Base-by-base conservation (phyloP, 345 rosid species). In the Chamaenerion angustifolium region DNA sequence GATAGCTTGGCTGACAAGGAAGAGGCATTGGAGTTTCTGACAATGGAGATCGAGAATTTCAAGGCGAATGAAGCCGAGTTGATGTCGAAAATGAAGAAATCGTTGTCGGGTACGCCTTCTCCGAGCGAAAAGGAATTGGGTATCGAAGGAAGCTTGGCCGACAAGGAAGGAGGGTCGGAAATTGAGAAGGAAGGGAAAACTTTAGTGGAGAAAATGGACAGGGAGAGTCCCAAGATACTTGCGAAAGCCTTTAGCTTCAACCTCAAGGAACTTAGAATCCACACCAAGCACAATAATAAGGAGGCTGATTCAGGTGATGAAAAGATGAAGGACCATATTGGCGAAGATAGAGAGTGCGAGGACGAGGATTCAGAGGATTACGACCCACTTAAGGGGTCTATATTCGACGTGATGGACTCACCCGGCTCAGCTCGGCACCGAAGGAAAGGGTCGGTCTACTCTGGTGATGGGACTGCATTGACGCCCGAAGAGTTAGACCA, bases 321-420 rank as follows among this genome's bases (percentile, higher is more conserved):
- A 31, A 31, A 31, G 37, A 31, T 3, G 6, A 31, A 31, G 37
- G 37, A 31, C 37, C 37, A 4, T 31, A 31, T 5, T 8, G 37
- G 2, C 37, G 37, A 31, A 31, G 37, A 31, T 5, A 4, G 0
- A 31, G 37, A 31, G 37, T 5, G 7, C 8, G 37, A 31, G 37
- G 37, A 31, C 10, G 40, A 50, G 9, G 40, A 50, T 9, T 15
- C 54, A 5, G 54, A 50, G 13, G 43, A 31, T 12, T 5, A 16
- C 54, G 77, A 86, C 51, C 83, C 77, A 0, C 73, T 92, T 8
- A 73, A 63, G 48, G 96, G 98, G 4, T 86, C 98, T 0, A 84
- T 82, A 23, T 82, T 92, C 59, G 89, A 87, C 46, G 62, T 62
- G 45, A 65, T 62, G 11, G 78, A 70, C 51, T 73, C 88, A 1